A percentile compares a stretch with the other conserved stretches of the same genome.
These are phyloP conservation scores for Pythium monospermum DNA, from an alignment of 352 stramenopile species.

Conservation along the genomic window DNA sequence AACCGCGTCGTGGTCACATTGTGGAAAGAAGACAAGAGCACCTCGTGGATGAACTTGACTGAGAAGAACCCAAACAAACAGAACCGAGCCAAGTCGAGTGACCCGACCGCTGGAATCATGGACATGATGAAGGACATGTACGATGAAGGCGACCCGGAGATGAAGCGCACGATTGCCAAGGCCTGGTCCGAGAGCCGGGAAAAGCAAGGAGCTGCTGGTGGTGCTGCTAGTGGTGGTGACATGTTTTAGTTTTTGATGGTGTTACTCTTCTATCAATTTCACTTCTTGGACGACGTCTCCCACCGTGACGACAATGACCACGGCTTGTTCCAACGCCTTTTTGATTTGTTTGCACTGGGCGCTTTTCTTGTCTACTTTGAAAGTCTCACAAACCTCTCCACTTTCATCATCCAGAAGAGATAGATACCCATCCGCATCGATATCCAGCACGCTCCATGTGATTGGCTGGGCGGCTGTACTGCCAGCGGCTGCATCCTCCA, in stretches of 20 bases:
- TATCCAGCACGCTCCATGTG: conserved; percentile 62
- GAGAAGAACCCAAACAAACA: conserved; percentile 71
- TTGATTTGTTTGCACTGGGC: conserved; percentile 68
- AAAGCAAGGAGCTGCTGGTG: conserved; percentile 31
- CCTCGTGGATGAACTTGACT: conserved; percentile 77
- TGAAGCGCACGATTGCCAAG: conserved; percentile 88
- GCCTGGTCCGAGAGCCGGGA: conserved; percentile 81
- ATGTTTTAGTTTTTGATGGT: conserved; percentile 2
- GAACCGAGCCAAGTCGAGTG: conserved; percentile 39
- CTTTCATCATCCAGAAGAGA: conserved; percentile 60
- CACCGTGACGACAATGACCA: conserved; percentile 48
- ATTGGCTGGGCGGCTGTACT: conserved; percentile 15
- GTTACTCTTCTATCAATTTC: background rate
- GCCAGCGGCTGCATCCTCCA: conserved; percentile 12
- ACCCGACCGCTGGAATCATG: conserved; percentile 83
- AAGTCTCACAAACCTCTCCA: conserved; percentile 61
- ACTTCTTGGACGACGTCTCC: conserved; percentile 31
- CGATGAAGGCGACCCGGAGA: conserved; percentile 82
- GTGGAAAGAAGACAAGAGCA: conserved; percentile 71
- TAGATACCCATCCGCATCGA: conserved; percentile 74
- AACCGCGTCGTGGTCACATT: conserved; percentile 80
- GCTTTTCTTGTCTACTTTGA: conserved; percentile 67
- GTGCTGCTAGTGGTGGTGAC: background rate
- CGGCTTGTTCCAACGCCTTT: conserved; percentile 46
- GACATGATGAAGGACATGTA: conserved; percentile 93